Evolutionary conservation across 345 rosid genomes (phyloP), one percentile per base, ranked within the genome.

Genomic region (Gossypium ekmanianum): DNA sequence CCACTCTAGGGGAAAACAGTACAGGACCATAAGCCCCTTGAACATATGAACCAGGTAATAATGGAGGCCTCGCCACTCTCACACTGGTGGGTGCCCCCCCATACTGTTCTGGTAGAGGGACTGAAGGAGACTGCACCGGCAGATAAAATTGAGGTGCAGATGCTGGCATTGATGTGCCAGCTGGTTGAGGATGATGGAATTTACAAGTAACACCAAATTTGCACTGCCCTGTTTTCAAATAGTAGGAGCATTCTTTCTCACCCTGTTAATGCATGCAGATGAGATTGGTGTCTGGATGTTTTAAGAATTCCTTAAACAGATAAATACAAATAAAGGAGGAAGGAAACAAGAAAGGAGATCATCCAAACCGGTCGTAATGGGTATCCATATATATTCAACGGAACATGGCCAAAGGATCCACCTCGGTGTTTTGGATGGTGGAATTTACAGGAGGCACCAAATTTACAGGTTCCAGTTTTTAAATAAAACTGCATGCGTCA

Each of bases 381-480:
- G 86, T 87, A 92, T 80, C 97, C 98, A 78, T 81, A 83, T 47
- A 75, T 79, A 87, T 94, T 94, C 75, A 84, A 73, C 59, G 91
- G 84, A 79, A 88, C 88, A 44, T 91, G 85, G 81, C 81, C 83
- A 79, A 84, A 77, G 68, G 93, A 84, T 75, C 89, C 96, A 79
- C 82, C 92, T 77, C 83, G 85, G 71, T 85, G 90, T 85, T 89
- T 94, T 18, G 98, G 98, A 79, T 94, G 98, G 91, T 94, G 83
- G 87, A 88, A 94, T 85, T 94, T 94, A 87, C 98, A 94, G 18
- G 98, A 94, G 16, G 97, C 97, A 76, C 97, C 97, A 83, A 92
- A 94, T 86, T 92, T 92, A 79, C 98, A 94, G 57, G 89, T 85
- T 77, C 97, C 97, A 9, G 98, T 90, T 78, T 91, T 85, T 82